These are phyloP conservation scores for Atalantia buxifolia DNA, from an alignment of 345 rosid species.

Conservation along the genomic window DNA sequence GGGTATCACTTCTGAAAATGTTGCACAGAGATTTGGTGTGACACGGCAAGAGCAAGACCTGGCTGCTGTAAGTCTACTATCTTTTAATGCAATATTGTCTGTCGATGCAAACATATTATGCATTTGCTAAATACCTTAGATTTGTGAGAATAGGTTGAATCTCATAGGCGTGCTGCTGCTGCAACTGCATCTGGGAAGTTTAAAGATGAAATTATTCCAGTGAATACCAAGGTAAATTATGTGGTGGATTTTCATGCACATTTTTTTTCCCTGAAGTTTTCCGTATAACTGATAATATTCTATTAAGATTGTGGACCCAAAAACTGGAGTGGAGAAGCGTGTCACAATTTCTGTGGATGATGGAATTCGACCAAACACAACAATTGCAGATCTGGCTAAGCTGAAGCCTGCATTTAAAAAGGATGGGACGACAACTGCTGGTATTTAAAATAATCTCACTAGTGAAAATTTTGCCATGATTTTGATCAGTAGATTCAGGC, in stretches of 20 bases:
- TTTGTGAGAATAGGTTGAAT: slow-evolving; percentile 60
- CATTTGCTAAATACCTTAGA: slow-evolving; percentile 9
- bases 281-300: slow-evolving; percentile 16
- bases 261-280: neutral
- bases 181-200: slow-evolving; percentile 88
- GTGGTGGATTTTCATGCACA: neutral
- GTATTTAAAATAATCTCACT: slow-evolving; percentile 30
- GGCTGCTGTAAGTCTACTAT: slow-evolving; percentile 63
- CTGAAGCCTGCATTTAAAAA: slow-evolving; percentile 81
- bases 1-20: slow-evolving; percentile 97
- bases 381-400: slow-evolving; percentile 63
- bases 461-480: neutral
- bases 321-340: slow-evolving; percentile 73
- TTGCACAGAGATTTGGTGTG: slow-evolving; percentile 72
- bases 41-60: slow-evolving; percentile 88
- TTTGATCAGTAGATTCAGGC: neutral
- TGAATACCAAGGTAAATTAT: slow-evolving; percentile 65
- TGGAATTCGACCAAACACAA: slow-evolving; percentile 75
- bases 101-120: slow-evolving; percentile 1
- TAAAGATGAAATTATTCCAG: slow-evolving; percentile 83
- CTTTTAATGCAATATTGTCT: neutral
- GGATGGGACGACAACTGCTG: slow-evolving; percentile 90
- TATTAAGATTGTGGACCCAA: slow-evolving; percentile 69
- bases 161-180: slow-evolving; percentile 92
- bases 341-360: slow-evolving; percentile 69